Conservation (phyloP, 2,329 filamentous ascomycete species). For the Uncinocarpus reesii region DNA sequence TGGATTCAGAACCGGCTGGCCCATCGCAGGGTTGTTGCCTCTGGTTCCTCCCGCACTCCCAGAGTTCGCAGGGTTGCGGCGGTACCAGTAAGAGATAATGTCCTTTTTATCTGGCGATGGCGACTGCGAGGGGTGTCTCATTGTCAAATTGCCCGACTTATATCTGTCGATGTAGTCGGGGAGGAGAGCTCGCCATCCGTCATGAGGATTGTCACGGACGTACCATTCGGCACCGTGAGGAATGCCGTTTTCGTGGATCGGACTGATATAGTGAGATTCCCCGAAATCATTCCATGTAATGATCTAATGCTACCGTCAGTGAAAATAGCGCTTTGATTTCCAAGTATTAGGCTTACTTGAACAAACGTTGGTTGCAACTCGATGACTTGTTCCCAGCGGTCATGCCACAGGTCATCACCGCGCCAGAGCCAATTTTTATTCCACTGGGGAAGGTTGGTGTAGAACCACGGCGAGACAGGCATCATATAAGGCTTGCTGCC, state of each 20-base stretch:
- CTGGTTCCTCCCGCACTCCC: slow-evolving; percentile 27
- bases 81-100: slow-evolving; percentile 30
- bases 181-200: slow-evolving; percentile 41
- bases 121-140: slow-evolving; percentile 7
- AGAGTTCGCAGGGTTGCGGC: slow-evolving; percentile 24
- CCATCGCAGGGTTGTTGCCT: slow-evolving; percentile 26
- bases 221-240: slow-evolving; percentile 42
- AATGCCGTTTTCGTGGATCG: slow-evolving; percentile 38
- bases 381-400: slow-evolving; percentile 48
- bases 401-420: slow-evolving; percentile 51
- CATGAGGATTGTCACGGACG: slow-evolving; percentile 41
- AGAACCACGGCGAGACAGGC: slow-evolving; percentile 49
- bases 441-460: slow-evolving; percentile 47
- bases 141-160: slow-evolving; percentile 36
- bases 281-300: slow-evolving; percentile 54
- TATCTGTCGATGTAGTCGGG: slow-evolving; percentile 45
- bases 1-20: slow-evolving; percentile 23
- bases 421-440: slow-evolving; percentile 55
- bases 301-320: slow-evolving; percentile 29
- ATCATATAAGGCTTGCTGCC: slow-evolving; percentile 42
- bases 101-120: slow-evolving; percentile 15
- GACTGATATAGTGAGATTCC: slow-evolving; percentile 50
- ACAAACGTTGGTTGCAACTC: slow-evolving; percentile 44
- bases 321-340: not conserved
- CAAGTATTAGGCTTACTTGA: slow-evolving; percentile 24